These are phyloP conservation scores for Xerophyta viscosa DNA, from an alignment of 106 monocot genomes.

Conservation along the genomic window DNA sequence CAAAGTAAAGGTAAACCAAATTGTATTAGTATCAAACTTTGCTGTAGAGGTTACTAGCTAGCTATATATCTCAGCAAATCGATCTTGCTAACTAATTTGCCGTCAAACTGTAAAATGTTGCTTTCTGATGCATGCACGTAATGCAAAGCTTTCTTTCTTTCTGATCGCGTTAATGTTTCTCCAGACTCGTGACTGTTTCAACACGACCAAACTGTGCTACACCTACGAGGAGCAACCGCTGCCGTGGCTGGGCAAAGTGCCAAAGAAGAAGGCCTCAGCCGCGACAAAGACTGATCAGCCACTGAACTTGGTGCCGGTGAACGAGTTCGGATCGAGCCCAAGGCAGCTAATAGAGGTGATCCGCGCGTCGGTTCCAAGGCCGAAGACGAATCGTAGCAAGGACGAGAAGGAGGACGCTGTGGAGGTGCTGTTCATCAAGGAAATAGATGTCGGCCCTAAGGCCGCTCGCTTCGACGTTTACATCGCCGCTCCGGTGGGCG, in stretches of 20 bases:
- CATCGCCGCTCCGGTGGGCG: slow-evolving; percentile 9
- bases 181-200: slow-evolving; percentile 12
- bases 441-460: slow-evolving; percentile 6
- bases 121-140: too few relatives aligned
- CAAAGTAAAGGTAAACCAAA: slow-evolving; percentile 9
- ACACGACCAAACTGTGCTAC: slow-evolving; percentile 13
- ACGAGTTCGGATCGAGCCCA: slow-evolving; percentile 13
- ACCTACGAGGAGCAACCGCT: slow-evolving; percentile 11
- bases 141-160: too few relatives aligned
- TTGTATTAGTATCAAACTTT: too few relatives aligned
- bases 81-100: too few relatives aligned
- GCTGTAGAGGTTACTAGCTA: too few relatives aligned
- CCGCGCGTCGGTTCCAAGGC: slow-evolving; percentile 13
- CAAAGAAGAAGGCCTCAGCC: not conserved
- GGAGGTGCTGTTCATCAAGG: slow-evolving; percentile 17
- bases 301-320: slow-evolving; percentile 6
- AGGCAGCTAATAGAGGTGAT: slow-evolving; percentile 2
- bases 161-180: too few relatives aligned
- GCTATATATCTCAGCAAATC: too few relatives aligned
- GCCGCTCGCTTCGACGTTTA: slow-evolving; percentile 24
- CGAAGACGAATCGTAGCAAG: slow-evolving; percentile 21
- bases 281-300: not conserved
- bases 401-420: slow-evolving; percentile 13
- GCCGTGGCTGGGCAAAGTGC: slow-evolving; percentile 1
- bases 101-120: too few relatives aligned